Conservation (phyloP, 2,329 filamentous ascomycete species). For the Botryotinia narcissicola region DNA sequence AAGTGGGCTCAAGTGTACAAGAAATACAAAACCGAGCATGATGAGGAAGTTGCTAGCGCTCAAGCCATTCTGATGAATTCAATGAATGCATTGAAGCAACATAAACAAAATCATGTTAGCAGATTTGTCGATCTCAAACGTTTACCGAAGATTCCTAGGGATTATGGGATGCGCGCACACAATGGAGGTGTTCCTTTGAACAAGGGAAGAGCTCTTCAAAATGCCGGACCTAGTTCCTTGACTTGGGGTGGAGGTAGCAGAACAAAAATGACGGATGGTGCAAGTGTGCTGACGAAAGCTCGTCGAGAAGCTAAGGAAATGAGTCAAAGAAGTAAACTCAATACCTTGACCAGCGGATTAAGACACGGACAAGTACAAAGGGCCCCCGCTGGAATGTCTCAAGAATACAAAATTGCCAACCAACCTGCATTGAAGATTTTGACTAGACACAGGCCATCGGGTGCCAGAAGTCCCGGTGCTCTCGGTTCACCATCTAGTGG, state of each 20-base stretch:
- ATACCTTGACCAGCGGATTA: conserved; percentile 42
- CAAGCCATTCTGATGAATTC: conserved; percentile 53
- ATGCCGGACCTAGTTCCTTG: conserved; percentile 39
- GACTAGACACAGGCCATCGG: conserved; percentile 35
- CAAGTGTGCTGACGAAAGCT: conserved; percentile 56
- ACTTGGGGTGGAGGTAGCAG: conserved; percentile 50
- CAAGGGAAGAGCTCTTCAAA: conserved; percentile 33
- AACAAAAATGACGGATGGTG: conserved; percentile 51
- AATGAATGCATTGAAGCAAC: conserved; percentile 56
- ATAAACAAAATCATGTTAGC: conserved; percentile 56
- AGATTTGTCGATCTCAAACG: conserved; percentile 53
- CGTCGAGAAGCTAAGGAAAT: conserved; percentile 57
- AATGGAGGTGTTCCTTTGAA: conserved; percentile 38
- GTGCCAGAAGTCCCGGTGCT: conserved; percentile 21
- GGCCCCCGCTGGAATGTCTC: conserved; percentile 54
- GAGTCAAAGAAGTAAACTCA: conserved; percentile 47
- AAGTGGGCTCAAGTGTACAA: conserved; percentile 79
- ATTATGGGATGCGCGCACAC: conserved; percentile 40
- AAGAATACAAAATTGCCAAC: conserved; percentile 49
- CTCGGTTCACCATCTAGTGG: conserved; percentile 23
- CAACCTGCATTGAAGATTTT: conserved; percentile 40
- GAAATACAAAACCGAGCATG: conserved; percentile 61
- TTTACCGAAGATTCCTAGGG: conserved; percentile 46
- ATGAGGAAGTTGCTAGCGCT: conserved; percentile 55
- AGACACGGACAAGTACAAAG: conserved; percentile 42